Conservation (phyloP, 306 rosid genomes). For the Vigna mungo region DNA sequence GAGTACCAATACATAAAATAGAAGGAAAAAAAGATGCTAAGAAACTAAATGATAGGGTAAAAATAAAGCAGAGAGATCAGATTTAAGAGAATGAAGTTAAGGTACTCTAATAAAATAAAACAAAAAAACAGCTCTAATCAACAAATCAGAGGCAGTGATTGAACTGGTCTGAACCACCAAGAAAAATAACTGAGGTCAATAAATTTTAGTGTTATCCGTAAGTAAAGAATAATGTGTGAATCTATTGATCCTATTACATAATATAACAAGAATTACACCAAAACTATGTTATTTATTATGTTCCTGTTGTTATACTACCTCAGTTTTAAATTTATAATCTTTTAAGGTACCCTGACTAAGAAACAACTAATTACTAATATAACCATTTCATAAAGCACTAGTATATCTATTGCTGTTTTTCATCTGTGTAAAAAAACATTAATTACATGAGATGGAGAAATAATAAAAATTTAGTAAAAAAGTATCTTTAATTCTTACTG, state of each 20-base stretch:
- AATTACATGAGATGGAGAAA: too few relatives aligned
- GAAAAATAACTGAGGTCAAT: background rate
- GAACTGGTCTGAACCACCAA: background rate
- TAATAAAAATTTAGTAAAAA: too few relatives aligned
- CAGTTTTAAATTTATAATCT: too few relatives aligned
- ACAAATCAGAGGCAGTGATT: background rate
- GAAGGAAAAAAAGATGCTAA: background rate
- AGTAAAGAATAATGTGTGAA: background rate
- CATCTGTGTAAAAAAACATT: too few relatives aligned
- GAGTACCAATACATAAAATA: slow-evolving; percentile 30
- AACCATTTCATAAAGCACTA: too few relatives aligned
- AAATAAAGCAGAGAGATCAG: slow-evolving; percentile 28
- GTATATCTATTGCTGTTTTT: too few relatives aligned
- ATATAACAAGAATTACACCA: background rate
- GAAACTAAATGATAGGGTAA: slow-evolving; percentile 9
- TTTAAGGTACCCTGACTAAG: too few relatives aligned
- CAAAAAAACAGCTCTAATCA: background rate
- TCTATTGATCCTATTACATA: background rate
- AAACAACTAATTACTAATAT: too few relatives aligned
- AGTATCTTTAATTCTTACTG: too few relatives aligned
- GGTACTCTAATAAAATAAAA: too few relatives aligned
- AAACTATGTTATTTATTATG: background rate
- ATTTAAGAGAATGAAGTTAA: slow-evolving; percentile 8
- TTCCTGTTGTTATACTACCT: background rate
- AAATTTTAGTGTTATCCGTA: background rate